Base-by-base conservation (phyloP, 2,329 filamentous ascomycete genomes). In the Penicillium sp. region DNA sequence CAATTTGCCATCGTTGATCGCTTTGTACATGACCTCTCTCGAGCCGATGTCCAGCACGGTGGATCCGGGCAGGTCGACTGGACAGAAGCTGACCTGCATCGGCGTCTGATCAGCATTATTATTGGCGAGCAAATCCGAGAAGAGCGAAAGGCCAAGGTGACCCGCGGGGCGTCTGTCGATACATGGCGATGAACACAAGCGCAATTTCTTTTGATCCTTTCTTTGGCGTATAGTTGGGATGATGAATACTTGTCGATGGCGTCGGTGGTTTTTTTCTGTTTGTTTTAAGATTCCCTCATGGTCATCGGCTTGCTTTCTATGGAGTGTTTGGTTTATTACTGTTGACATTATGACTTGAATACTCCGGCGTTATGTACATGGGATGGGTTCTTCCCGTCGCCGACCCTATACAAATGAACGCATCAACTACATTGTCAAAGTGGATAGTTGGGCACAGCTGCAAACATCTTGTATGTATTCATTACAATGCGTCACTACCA, bases 51-150 rank as follows among this genome's bases (percentile, higher is more conserved):
- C 50, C 65, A 63, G 48, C 66, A 65, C 42, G 73, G 72, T 40
- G 70, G 70, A 18, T 64, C 63, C 38, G 72, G 68, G 30, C 65
- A 64, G 48, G 59, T 73, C 57, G 73, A 69, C 46, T 78, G 75
- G 75, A 71, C 64, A 24, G 73, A 74, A 39, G 70, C 74, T 43
- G 73, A 78, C 39, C 58, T 78, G 50, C 69, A 74, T 51, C 67
- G 67, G 57, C 65, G 73, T 55, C 60, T 78, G 51, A 74, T 76
- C 51, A 75, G 75, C 51, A 69, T 78, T 49, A 75, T 76, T 25
- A 72, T 77, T 62, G 75, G 75, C 30, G 74, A 76, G 56, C 71
- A 74, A 51, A 70, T 76, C 44, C 65, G 75, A 60, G 66, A 67
- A 46, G 73, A 76, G 52, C 60, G 61, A 50, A 73, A 70, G 54